Percentiles rank a stretch among this genome's conserved stretches.
Evolutionary conservation across 1,284 basidiomycete genomes (phyloP).

Genomic region (Amylostereum areolatum): DNA sequence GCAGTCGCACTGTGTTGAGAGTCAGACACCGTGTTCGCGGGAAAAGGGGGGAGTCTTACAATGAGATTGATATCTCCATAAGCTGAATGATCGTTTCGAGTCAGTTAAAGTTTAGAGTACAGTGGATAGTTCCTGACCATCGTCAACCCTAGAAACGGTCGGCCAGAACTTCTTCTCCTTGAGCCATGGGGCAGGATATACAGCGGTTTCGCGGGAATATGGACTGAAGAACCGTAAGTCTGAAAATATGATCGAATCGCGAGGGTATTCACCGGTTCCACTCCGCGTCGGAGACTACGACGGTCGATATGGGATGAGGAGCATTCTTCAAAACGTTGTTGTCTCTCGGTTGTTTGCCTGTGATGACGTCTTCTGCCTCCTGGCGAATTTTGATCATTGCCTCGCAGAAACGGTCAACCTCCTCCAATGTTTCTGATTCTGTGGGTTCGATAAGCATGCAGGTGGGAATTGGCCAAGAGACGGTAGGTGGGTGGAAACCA

Average conservation of each 20-base stretch:
- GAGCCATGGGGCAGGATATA: conserved; percentile 77
- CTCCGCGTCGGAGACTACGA: conserved; percentile 63
- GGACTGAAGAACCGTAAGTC: conserved; percentile 41
- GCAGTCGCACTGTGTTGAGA: conserved; percentile 68
- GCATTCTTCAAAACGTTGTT: conserved; percentile 93
- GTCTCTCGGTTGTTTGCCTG: conserved; percentile 80
- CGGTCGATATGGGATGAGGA: conserved; percentile 80
- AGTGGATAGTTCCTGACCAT: conserved; percentile 52
- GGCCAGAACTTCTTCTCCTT: conserved; percentile 93
- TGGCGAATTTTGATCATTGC: conserved; percentile 94
- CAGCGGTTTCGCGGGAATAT: conserved; percentile 82
- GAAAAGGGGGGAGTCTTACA: conserved; percentile 40
- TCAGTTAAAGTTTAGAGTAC: background rate
- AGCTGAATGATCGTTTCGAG: conserved; percentile 32
- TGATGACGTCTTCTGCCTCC: conserved; percentile 85
- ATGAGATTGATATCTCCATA: conserved; percentile 80
- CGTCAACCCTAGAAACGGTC: conserved; percentile 83
- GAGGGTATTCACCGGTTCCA: conserved; percentile 71
- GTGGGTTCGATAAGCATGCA: conserved; percentile 96
- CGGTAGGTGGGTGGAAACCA: conserved; percentile 88
- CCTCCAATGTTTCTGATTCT: conserved; percentile 87
- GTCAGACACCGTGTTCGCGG: background rate
- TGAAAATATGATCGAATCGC: background rate
- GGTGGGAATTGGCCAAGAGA: conserved; percentile 91
- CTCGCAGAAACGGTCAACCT: conserved; percentile 92